These are phyloP conservation scores for Symbiodinium natans DNA, from an alignment of 73 alveolate species.

Conservation along the genomic window DNA sequence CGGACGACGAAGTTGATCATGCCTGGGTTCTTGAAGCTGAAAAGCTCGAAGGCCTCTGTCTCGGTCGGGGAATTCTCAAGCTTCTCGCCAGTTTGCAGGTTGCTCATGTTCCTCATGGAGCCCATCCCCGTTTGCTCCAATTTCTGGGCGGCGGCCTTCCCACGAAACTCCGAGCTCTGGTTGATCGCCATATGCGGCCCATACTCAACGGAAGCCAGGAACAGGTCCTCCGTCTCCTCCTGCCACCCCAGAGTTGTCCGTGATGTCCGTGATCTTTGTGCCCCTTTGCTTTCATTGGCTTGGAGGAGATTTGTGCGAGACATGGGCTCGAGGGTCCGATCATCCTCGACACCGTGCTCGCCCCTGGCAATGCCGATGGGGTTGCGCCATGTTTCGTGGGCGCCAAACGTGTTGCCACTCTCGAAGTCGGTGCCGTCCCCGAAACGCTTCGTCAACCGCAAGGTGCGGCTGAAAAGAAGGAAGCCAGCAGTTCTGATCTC, in stretches of 20 bases:
- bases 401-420: background rate
- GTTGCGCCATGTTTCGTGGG: slow-evolving; percentile 43
- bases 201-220: slow-evolving; percentile 10
- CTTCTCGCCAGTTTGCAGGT: too few species aligned
- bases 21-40: slow-evolving; percentile 43
- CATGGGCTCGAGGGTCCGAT: slow-evolving; percentile 58
- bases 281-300: background rate
- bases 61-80: too few species aligned
- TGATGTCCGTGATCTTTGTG: too few species aligned
- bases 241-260: background rate
- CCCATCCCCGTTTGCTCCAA: background rate
- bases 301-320: background rate
- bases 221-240: slow-evolving; percentile 9
- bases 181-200: background rate
- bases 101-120: background rate
- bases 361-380: slow-evolving; percentile 34
- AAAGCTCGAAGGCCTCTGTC: background rate
- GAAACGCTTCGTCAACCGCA: slow-evolving; percentile 42
- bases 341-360: slow-evolving; percentile 13
- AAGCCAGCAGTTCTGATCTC: slow-evolving; percentile 28
- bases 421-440: slow-evolving; percentile 15
- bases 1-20: slow-evolving; percentile 29
- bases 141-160: background rate
- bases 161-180: background rate
- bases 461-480: slow-evolving; percentile 35